A percentile compares a stretch with the other conserved stretches of the same genome.
These are phyloP conservation scores for Aspergillus sclerotialis DNA, from an alignment of 2,329 filamentous ascomycete genomes.

Conservation along the genomic window DNA sequence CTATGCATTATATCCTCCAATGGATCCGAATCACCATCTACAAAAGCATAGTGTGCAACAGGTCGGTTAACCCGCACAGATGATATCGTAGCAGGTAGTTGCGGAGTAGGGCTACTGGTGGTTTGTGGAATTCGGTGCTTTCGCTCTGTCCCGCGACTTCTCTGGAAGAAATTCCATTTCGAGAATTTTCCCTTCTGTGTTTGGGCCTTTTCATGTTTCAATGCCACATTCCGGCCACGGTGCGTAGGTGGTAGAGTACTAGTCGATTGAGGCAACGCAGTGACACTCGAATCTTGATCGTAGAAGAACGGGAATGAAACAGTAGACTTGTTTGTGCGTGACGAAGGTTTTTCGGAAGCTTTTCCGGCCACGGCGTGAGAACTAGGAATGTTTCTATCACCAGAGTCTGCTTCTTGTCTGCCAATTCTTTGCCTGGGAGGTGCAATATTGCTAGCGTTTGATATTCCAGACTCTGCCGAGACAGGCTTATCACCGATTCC, in stretches of 20 bases:
- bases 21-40: constrained; percentile 40
- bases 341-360: not conserved
- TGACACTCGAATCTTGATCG: constrained; percentile 10
- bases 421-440: constrained; percentile 4
- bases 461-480: constrained; percentile 4
- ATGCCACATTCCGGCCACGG: constrained; percentile 1
- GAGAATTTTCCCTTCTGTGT: constrained; percentile 29
- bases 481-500: constrained; percentile 14
- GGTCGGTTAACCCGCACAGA: constrained; percentile 33
- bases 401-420: constrained; percentile 3
- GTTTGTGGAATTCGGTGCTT: constrained; percentile 18
- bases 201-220: constrained; percentile 1
- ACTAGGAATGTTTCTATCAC: not conserved
- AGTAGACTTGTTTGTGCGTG: constrained; percentile 7
- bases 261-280: constrained; percentile 6
- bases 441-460: not conserved
- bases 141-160: constrained; percentile 22
- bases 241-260: constrained; percentile 1
- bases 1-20: constrained; percentile 33
- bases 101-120: constrained; percentile 13
- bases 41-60: constrained; percentile 53
- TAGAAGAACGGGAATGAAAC: constrained; percentile 16
- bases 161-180: constrained; percentile 55
- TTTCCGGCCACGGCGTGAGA: not conserved
- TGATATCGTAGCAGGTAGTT: constrained; percentile 36